Evolutionary conservation across 1,284 basidiomycete species (phyloP), one percentile per base, ranked within the genome.

Genomic region (Boletus mariae): DNA sequence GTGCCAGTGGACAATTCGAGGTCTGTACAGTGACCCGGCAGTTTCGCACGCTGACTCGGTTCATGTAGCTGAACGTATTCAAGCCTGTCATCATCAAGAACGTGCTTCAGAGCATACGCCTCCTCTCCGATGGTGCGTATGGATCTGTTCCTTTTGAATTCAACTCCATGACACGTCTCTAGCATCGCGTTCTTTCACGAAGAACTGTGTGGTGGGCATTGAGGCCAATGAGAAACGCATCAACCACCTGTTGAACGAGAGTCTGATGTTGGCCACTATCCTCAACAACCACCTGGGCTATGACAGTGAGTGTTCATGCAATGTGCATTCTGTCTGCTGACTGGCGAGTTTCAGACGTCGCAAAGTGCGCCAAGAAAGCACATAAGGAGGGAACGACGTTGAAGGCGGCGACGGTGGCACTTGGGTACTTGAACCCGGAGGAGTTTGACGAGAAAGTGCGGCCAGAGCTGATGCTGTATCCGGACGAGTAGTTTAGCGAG

Each of bases 61-160:
- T 13, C 45, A 32, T 45, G 17, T 61, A 93, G 91, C 75, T 98
- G 65, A 99, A 99, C 73, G 97, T 99, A 28, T 99, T 98, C 83
- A 99, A 99, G 77, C 97, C 97, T 43, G 94, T 99, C 58, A 89
- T 99, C 62, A 94, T 96, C 75, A 97, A 95, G 79, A 99, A 98
- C 73, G 88, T 99, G 40, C 78, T 99, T 54, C 94, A 96, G 73
- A 95, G 92, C 68, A 95, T 99, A 69, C 87, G 96, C 23, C 76
- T 99, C 49, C 78, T 99, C 47, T 84, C 93, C 51, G 97, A 99
- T 74, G 97, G 95, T 81, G 75, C 58, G 55, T 49, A 13, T 40
- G 44, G 38, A 49, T 41, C 28, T 32, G 29, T 53, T 26, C 17
- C 17, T 29, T 35, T 50, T 40, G 12, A 28, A 42, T 15, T 20